Base-by-base conservation (phyloP, 1,139 yeast genomes). In the Hyphopichia burtonii region DNA sequence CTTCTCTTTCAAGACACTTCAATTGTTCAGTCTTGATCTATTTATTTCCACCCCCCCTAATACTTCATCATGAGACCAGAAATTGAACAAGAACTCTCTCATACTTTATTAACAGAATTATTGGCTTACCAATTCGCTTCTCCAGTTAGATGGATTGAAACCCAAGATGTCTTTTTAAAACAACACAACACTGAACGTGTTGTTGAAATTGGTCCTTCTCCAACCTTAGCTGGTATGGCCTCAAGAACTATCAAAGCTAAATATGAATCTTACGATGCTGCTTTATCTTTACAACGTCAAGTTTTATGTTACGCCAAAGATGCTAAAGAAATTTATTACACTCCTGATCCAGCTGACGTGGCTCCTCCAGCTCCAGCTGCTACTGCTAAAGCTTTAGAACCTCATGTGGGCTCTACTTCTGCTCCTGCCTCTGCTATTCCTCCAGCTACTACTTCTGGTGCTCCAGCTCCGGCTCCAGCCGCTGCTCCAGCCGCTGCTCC, bases 131-230 rank as follows among this genome's bases (percentile, higher is more conserved):
- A 93, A 70, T 93, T 93, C 63, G 99, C 99, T 37, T 91, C 98
- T 49, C 99, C 99, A 38, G 99, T 93, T 52, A 84, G 98, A 79
- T 93, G 99, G 98, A 94, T 93, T 66, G 99, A 93, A 68, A 93
- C 99, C 48, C 99, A 93, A 71, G 99, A 93, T 76, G 98, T 91
- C 46, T 87, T 93, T 65, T 82, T 93, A 64, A 86, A 88, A 65
- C 94, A 90, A 55, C 87, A 82, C 79, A 90, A 91, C 68, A 87
- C 98, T 49, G 99, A 93, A 73, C 80, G 99, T 61, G 91, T 93
- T 49, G 96, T 93, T 52, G 99, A 93, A 71, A 88, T 93, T 51
- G 99, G 99, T 43, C 99, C 99, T 49, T 90, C 98, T 40, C 99
- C 99, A 46, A 93, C 99, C 33, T 79, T 93, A 63, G 93, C 97